These are phyloP conservation scores for Phtheirospermum japonicum DNA, from an alignment of 257 asterid genomes.

Conservation along the genomic window DNA sequence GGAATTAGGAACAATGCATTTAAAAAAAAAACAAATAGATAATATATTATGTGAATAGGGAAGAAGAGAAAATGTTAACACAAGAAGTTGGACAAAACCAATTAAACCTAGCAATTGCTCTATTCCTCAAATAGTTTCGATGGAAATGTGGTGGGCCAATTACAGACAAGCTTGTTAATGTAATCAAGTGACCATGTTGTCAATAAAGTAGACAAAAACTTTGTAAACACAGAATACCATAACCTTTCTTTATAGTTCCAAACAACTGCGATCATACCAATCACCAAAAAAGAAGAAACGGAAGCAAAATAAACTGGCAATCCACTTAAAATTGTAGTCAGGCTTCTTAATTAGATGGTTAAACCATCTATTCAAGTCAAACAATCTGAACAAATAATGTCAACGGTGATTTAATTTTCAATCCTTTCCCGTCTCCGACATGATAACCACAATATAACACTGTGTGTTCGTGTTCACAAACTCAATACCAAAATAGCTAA, in stretches of 20 bases:
- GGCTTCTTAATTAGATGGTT: slow-evolving; percentile 6
- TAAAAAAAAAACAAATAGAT: slow-evolving; percentile 5
- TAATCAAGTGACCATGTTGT: background rate
- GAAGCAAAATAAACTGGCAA: slow-evolving; percentile 14
- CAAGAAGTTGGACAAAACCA: background rate
- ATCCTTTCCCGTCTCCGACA: background rate
- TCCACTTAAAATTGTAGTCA: background rate
- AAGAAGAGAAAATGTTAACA: background rate
- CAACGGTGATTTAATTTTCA: background rate
- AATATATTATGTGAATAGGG: background rate
- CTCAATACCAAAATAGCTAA: slow-evolving; percentile 3
- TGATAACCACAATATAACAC: background rate
- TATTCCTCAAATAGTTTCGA: background rate
- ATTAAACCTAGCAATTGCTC: background rate
- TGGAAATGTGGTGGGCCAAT: background rate
- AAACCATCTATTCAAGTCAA: background rate
- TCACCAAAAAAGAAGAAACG: background rate
- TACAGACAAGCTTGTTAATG: background rate
- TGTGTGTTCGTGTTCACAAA: background rate
- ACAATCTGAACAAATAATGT: background rate
- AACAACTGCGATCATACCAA: slow-evolving; percentile 3
- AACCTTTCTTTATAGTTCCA: background rate
- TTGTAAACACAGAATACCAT: background rate
- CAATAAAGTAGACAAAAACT: slow-evolving; percentile 4
- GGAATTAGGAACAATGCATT: background rate